These are phyloP conservation scores for Coemansia sp. DNA, from an alignment of 192 early-diverging fungal genomes.

Conservation along the genomic window DNA sequence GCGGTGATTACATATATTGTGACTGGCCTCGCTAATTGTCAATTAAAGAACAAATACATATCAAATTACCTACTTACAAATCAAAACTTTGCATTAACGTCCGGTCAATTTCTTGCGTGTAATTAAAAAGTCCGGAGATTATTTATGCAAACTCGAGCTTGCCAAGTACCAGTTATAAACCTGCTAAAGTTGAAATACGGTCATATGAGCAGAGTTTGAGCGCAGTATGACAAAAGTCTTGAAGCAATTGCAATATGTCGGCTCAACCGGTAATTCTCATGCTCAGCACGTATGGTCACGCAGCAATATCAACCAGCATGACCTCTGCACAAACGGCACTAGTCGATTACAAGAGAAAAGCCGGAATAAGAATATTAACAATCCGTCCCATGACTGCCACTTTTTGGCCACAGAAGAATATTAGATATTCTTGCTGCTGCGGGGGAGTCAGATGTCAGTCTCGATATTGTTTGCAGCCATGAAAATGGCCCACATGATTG, in stretches of 20 bases:
- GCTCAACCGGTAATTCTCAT: too few species aligned
- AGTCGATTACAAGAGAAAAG: not conserved
- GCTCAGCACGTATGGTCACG: not conserved
- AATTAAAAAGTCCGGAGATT: not conserved
- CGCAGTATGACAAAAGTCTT: not conserved
- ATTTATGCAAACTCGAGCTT: not conserved
- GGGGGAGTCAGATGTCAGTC: not conserved
- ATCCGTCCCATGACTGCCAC: not conserved
- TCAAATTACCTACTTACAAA: too few species aligned
- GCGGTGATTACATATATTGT: conserved; percentile 34
- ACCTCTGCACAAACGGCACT: not conserved
- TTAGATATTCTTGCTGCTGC: not conserved
- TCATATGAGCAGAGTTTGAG: not conserved
- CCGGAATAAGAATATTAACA: not conserved
- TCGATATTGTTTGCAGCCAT: not conserved
- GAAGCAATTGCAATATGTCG: too few species aligned
- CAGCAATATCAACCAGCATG: not conserved
- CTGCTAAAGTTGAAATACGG: not conserved
- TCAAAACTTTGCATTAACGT: too few species aligned
- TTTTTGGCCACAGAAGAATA: not conserved
- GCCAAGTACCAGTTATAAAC: not conserved
- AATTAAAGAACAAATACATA: not conserved
- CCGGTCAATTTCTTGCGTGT: not conserved
- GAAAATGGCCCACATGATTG: not conserved
- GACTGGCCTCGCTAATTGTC: conserved; percentile 38